These are phyloP conservation scores for Trypanosomatidae sp. DNA, from an alignment of 208 protist genomes.

Conservation along the genomic window DNA sequence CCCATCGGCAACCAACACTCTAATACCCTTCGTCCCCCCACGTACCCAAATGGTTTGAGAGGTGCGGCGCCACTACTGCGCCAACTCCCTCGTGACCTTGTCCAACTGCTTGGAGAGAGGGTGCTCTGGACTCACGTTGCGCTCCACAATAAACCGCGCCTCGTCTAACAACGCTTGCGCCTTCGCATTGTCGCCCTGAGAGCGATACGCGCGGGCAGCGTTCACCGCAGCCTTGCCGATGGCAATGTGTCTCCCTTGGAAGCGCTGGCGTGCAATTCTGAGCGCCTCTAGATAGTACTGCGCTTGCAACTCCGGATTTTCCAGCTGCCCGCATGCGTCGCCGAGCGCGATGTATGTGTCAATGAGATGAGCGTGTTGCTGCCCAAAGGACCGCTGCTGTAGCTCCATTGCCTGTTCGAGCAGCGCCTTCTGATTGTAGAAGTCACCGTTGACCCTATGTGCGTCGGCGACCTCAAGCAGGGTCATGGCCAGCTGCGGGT, in stretches of 20 bases:
- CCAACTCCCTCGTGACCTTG: conserved; percentile 33
- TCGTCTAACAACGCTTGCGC: conserved; percentile 45
- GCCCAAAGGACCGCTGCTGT: conserved; percentile 82
- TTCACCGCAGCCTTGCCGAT: conserved; percentile 63
- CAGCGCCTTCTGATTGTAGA: conserved; percentile 65
- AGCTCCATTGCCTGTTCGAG: conserved; percentile 76
- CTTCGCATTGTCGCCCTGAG: conserved; percentile 45
- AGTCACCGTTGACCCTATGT: conserved; percentile 63
- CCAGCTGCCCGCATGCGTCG: conserved; percentile 65
- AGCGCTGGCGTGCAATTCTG: conserved; percentile 64
- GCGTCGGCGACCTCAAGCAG: conserved; percentile 72
- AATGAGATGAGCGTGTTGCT: conserved; percentile 71
- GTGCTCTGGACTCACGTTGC: conserved; percentile 50
- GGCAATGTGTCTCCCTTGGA: conserved; percentile 57
- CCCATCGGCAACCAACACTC: background rate
- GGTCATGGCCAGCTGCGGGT: conserved; percentile 79
- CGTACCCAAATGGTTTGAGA: background rate
- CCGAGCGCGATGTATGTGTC: conserved; percentile 73
- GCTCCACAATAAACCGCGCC: conserved; percentile 51
- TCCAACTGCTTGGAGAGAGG: conserved; percentile 41
- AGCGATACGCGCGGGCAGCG: conserved; percentile 54
- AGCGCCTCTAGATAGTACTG: conserved; percentile 75
- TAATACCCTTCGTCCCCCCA: background rate
- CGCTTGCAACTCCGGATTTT: conserved; percentile 48
- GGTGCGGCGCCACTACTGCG: conserved; percentile 10